Conservation (phyloP, 345 rosid species). For the Citrus cavaleriei region DNA sequence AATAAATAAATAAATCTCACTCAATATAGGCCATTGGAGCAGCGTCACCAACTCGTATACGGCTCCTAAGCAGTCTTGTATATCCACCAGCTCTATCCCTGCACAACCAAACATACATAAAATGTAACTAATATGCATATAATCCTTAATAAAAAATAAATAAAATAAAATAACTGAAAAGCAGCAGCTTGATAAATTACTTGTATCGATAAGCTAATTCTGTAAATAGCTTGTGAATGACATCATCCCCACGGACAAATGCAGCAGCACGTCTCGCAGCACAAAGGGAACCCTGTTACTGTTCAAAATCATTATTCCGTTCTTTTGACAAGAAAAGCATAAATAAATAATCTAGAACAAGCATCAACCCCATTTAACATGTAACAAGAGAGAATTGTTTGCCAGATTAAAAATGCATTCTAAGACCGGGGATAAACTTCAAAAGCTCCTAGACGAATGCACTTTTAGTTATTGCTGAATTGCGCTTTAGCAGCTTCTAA, state of each 20-base stretch:
- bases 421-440: neutral
- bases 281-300: conserved; percentile 65
- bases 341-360: neutral
- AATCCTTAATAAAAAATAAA: neutral
- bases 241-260: conserved; percentile 92
- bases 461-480: neutral
- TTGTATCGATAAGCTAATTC: conserved; percentile 87
- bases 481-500: neutral
- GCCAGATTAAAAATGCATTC: neutral
- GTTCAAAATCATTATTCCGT: neutral
- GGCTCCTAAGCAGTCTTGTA: conserved; percentile 85
- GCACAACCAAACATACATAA: conserved; percentile 16
- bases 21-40: conserved; percentile 95
- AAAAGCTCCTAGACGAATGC: neutral
- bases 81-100: conserved; percentile 96
- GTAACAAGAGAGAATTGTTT: neutral
- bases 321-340: neutral
- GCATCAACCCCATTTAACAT: neutral
- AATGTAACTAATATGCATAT: conserved; percentile 8
- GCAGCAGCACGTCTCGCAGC: conserved; percentile 87
- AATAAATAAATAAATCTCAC: conserved; percentile 38
- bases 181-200: conserved; percentile 25
- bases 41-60: conserved; percentile 93
- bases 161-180: neutral
- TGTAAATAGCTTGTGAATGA: conserved; percentile 84